Base-by-base conservation (phyloP, 2,329 filamentous ascomycete genomes). In the Pseudopithomyces maydicus region DNA sequence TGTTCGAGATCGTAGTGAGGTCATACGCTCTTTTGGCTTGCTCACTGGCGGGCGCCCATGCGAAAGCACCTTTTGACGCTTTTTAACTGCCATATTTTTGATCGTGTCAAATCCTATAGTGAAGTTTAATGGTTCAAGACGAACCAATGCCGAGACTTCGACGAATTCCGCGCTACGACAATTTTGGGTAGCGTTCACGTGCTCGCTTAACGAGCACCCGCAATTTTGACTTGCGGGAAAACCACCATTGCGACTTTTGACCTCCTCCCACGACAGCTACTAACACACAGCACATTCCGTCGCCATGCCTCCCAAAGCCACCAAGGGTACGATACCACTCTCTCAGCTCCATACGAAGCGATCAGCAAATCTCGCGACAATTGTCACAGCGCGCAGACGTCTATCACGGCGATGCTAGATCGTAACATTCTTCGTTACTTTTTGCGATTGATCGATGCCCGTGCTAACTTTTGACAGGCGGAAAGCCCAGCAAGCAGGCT, bases 401-500 rank as follows among this genome's bases (percentile, higher is more conserved):
- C 22, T 14, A 5, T 14, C 35, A 32, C 6, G 33, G 35, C 47
- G 47, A 15, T 50, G 47, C 47, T 41, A 5, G 47, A 39, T 50
- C 47, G 47, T 50, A 43, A 39, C 36, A 5, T 23, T 42, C 44
- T 12, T 14, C 29, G 35, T 14, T 17, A 15, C 32, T 44, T 33
- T 32, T 23, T 46, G 19, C 42, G 6, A 29, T 29, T 33, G 47
- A 17, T 35, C 14, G 7, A 50, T 36, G 44, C 48, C 56, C 56
- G 56, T 22, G 66, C 72, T 74, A 67, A 73, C 66, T 64, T 57
- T 43, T 47, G 54, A 56, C 69, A 77, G 79, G 77, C 68, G 67
- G 81, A 79, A 94, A 93, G 86, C 77, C 78, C 67, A 74, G 80
- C 74, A 80, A 80, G 73, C 89, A 96, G 88, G 95, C 95, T 83